phyloP scores from a whole-genome alignment of 1,284 basidiomycete genomes.

The Flammula alnicola region DNA sequence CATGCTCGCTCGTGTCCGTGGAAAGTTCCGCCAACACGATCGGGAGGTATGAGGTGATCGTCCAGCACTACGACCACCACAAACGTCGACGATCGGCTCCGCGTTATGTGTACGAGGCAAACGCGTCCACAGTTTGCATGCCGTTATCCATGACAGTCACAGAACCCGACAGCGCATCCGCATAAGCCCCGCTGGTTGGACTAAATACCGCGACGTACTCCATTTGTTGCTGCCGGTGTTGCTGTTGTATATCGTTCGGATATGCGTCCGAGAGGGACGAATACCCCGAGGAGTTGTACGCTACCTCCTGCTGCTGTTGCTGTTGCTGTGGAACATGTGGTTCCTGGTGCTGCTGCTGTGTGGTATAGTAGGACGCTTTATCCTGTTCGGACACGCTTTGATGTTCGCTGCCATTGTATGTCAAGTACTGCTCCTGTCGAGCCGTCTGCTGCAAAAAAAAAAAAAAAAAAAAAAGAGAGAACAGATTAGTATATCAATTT shows the following conservation, averaged over 20 bases:
- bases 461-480: too few species aligned
- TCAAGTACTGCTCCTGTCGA: conserved; percentile 20
- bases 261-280: conserved; percentile 14
- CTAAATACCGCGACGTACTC: conserved; percentile 17
- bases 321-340: conserved; percentile 9
- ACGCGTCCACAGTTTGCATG: conserved; percentile 24
- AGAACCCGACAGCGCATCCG: conserved; percentile 17
- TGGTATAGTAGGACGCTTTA: conserved; percentile 9
- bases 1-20: background rate
- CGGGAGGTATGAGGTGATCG: too few species aligned
- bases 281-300: conserved; percentile 14
- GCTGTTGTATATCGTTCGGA: conserved; percentile 15
- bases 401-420: conserved; percentile 19
- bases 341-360: conserved; percentile 14
- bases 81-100: background rate
- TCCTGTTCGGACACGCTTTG: conserved; percentile 14
- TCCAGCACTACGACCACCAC: background rate
- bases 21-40: too few species aligned
- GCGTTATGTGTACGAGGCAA: conserved; percentile 21
- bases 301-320: conserved; percentile 12
- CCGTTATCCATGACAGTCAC: conserved; percentile 22
- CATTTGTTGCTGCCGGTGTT: conserved; percentile 21
- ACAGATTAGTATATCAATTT: background rate
- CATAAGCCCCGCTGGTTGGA: conserved; percentile 15
- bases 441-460: conserved; percentile 8